Conservation (phyloP, 2,329 filamentous ascomycete species). For the Juglanconis oblonga region DNA sequence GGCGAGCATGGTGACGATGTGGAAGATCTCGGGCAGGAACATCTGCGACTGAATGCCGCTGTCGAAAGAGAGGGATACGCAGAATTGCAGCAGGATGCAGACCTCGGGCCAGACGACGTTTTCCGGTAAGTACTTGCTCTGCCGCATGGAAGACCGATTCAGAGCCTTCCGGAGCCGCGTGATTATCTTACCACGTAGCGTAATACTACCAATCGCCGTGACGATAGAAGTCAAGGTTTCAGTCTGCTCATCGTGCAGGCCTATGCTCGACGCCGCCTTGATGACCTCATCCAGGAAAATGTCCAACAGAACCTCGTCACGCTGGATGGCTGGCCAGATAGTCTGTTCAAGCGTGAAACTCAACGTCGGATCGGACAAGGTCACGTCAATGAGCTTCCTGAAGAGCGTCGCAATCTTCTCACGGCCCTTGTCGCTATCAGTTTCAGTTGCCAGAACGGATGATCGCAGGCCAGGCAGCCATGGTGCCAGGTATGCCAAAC, state of each 20-base stretch:
- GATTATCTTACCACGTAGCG: slow-evolving; percentile 62
- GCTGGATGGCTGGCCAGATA: slow-evolving; percentile 62
- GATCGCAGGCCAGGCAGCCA: slow-evolving; percentile 63
- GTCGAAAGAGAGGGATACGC: slow-evolving; percentile 64
- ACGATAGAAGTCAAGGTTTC: slow-evolving; percentile 62
- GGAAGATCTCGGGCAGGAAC: slow-evolving; percentile 67
- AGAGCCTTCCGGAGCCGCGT: slow-evolving; percentile 64
- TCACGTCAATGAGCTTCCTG: slow-evolving; percentile 64
- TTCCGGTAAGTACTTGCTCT: slow-evolving; percentile 63
- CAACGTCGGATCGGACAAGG: slow-evolving; percentile 58
- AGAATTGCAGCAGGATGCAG: slow-evolving; percentile 64
- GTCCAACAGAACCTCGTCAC: slow-evolving; percentile 63
- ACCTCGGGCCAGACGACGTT: slow-evolving; percentile 70
- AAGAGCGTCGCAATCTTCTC: slow-evolving; percentile 64
- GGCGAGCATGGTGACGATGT: slow-evolving; percentile 68
- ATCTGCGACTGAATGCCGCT: slow-evolving; percentile 65
- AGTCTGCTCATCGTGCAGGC: slow-evolving; percentile 55
- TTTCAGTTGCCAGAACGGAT: slow-evolving; percentile 55
- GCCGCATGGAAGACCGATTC: slow-evolving; percentile 63
- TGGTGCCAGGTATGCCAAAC: slow-evolving; percentile 67
- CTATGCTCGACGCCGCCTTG: slow-evolving; percentile 58
- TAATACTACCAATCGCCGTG: slow-evolving; percentile 62
- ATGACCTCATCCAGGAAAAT: slow-evolving; percentile 66
- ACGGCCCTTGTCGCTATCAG: slow-evolving; percentile 62
- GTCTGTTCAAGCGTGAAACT: slow-evolving; percentile 61